phyloP scores from a whole-genome alignment of 441 rosid species.

The Croton setiger region DNA sequence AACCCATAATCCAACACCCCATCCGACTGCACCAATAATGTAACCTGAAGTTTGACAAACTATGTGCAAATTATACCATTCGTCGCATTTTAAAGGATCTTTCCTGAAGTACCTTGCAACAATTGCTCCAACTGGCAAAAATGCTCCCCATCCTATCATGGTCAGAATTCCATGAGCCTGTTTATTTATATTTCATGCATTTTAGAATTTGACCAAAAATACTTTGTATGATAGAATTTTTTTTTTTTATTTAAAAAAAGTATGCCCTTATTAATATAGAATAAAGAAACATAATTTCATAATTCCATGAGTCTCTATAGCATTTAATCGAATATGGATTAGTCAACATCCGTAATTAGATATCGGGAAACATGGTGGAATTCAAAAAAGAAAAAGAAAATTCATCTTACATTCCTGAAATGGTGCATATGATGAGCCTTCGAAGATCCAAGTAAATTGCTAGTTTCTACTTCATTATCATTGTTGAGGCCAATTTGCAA shows the following conservation, averaged over 20 bases:
- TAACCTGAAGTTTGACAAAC: slow-evolving; percentile 38
- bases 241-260: too few species aligned
- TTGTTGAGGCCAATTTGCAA: background rate
- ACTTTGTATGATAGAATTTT: too few species aligned
- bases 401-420: slow-evolving; percentile 25
- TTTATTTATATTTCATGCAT: background rate
- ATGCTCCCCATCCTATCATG: slow-evolving; percentile 41
- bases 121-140: slow-evolving; percentile 37
- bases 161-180: slow-evolving; percentile 44
- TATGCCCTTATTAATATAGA: too few species aligned
- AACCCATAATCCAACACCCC: slow-evolving; percentile 41
- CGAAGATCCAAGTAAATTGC: slow-evolving; percentile 20
- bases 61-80: slow-evolving; percentile 35
- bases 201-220: background rate
- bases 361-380: too few species aligned
- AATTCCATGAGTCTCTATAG: too few species aligned
- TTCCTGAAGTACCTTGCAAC: slow-evolving; percentile 32
- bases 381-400: too few species aligned
- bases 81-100: slow-evolving; percentile 24
- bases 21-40: slow-evolving; percentile 35
- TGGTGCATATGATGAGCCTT: slow-evolving; percentile 23
- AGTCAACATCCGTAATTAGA: too few species aligned
- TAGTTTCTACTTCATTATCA: slow-evolving; percentile 18
- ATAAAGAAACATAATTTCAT: too few species aligned
- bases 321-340: too few species aligned